Base-by-base conservation (phyloP, 2,329 filamentous ascomycete species). In the Phoma herbarum region DNA sequence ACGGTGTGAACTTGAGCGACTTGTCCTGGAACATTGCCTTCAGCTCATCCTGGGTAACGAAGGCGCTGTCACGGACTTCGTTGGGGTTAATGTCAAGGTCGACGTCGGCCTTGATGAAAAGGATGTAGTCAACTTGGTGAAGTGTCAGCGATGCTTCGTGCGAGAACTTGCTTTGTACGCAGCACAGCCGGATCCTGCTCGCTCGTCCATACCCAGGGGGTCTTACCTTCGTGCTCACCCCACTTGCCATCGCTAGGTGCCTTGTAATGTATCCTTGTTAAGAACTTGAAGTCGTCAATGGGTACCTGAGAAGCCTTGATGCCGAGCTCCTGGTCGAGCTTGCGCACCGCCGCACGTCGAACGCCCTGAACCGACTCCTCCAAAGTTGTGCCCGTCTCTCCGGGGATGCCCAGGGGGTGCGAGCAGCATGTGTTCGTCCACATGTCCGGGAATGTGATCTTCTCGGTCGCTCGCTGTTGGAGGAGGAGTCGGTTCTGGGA, bases 361-460 rank as follows among this genome's bases (percentile, higher is more conserved):
- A 93, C 95, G 26, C 95, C 95, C 68, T 87, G 83, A 57, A 98
- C 83, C 5, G 93, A 90, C 65, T 92, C 90, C 48, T 89, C 85
- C 42, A 99, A 84, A 66, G 90, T 90, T 29, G 88, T 86, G 63
- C 95, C 95, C 25, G 92, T 96, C 86, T 99, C 95, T 65, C 90
- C 90, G 9, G 95, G 91, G 66, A 97, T 90, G 54, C 92, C 91
- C 61, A 99, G 85, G 5, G 95, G 95, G 79, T 99, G 95, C 37
- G 95, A 99, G 84, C 95, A 99, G 85, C 95, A 99, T 29, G 95
- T 99, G 81, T 99, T 99, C 64, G 95, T 99, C 95, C 95, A 99
- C 90, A 97, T 93, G 77, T 97, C 92, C n/a, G 95, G 94, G 81
- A 99, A 99, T 7, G 95, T 99, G 75, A 99, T 99, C 84, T 99